Evolutionary conservation across 805 yeast genomes (phyloP).

Genomic region (Candida boleticola): DNA sequence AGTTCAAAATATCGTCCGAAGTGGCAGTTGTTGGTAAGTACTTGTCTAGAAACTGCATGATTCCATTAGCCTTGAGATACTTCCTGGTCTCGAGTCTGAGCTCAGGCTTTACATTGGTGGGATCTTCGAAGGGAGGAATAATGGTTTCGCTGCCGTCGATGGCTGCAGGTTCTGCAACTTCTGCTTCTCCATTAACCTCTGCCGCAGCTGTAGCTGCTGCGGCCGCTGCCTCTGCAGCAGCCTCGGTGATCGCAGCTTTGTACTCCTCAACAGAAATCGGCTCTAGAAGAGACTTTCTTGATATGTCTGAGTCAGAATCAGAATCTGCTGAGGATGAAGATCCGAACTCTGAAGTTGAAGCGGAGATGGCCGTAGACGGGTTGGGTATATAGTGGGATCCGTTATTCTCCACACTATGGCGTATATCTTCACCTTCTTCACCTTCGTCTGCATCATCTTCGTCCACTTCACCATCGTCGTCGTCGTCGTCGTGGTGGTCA

Average conservation of each 20-base stretch:
- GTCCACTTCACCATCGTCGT: background rate
- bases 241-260: constrained; percentile 4
- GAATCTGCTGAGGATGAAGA: constrained; percentile 1
- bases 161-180: background rate
- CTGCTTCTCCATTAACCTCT: background rate
- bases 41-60: constrained; percentile 54
- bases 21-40: constrained; percentile 62
- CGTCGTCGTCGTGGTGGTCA: constrained; percentile 5
- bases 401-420: too few species aligned
- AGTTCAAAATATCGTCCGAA: constrained; percentile 52
- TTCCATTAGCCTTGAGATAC: constrained; percentile 59
- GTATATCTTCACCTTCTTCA: constrained; percentile 1
- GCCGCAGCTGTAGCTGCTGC: background rate
- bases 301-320: background rate
- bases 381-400: background rate
- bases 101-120: constrained; percentile 9
- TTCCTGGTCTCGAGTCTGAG: constrained; percentile 29
- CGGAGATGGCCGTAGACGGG: background rate
- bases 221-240: background rate
- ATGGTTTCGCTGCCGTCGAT: background rate
- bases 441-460: background rate
- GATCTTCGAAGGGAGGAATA: background rate
- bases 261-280: constrained; percentile 7
- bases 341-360: constrained; percentile 1
- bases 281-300: background rate